Evolutionary conservation across 2,329 filamentous ascomycete genomes (phyloP), one percentile per base, ranked within the genome.

Genomic region (Cladophialophora bantiana): DNA sequence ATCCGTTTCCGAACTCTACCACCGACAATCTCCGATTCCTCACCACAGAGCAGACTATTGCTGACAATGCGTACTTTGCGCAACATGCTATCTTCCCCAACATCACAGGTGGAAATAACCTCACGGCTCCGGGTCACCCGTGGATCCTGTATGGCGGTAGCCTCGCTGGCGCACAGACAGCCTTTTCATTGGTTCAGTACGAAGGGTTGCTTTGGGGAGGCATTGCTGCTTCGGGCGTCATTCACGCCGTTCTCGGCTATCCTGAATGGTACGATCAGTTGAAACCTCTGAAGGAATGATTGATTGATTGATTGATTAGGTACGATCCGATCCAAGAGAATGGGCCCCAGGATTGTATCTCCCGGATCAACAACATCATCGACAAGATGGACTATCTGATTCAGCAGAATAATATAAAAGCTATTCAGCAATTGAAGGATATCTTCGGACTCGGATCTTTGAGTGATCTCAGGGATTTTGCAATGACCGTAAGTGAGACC

Each of bases 311-410:
- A 26, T 26, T 26, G 26, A 26, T 26, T 26, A 26, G 26, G 26
- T 26, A 26, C 67, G 71, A 78, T 52, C 82, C 83, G 0, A 83
- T 85, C 38, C 80, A 83, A 61, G 83, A 82, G 68, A 83, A 78
- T 62, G 83, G 77, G 0, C 83, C 83, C 0, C 77, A 81, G 61
- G 83, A 85, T 68, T 85, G 83, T 64, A 77, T 85, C 5, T 76
- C 78, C 3, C 80, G 83, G 40, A 81, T 85, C 70, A 82, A 83
- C 70, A 75, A 75, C 32, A 84, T 85, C 56, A 73, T 85, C 20
- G 81, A 82, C 56, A 84, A 84, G 45, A 80, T 84, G 26, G 84
- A 86, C 68, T 68, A 74, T 3, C 76, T 86, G 2, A 76, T 85
- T 20, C 73, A 75, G 4, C 76, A 77, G 2, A 79, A 80, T 3